Conservation (phyloP, 23 red algal species). For the Gracilaria gracilis region DNA sequence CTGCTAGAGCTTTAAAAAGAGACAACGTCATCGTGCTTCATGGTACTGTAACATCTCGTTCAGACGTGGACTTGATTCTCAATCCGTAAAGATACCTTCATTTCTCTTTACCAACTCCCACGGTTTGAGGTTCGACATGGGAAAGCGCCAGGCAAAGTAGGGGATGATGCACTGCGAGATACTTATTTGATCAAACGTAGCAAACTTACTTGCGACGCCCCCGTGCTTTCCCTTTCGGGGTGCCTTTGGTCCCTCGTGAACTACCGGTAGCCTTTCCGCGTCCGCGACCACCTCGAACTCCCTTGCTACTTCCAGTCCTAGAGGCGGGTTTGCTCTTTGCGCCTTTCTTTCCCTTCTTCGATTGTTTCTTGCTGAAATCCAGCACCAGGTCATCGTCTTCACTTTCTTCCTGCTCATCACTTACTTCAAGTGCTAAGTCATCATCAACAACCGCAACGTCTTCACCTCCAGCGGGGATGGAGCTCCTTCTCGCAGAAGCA, state of each 20-base stretch:
- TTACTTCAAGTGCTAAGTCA: conserved; percentile 24
- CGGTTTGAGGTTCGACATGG: neutral
- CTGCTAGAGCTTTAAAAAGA: too few relatives aligned
- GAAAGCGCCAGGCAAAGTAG: neutral
- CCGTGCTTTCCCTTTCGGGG: conserved; percentile 10
- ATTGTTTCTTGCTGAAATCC: conserved; percentile 40
- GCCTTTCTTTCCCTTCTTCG: conserved; percentile 28
- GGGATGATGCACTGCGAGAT: neutral
- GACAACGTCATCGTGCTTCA: too few relatives aligned
- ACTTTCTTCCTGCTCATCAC: conserved; percentile 36
- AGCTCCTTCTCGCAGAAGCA: conserved; percentile 7
- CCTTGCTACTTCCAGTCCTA: neutral
- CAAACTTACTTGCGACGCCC: conserved; percentile 5
- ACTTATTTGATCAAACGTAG: neutral
- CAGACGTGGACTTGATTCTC: too few relatives aligned
- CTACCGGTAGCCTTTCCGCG: conserved; percentile 15
- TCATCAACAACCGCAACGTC: conserved; percentile 71
- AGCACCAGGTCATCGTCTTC: conserved; percentile 45
- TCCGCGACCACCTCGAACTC: conserved; percentile 7
- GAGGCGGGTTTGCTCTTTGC: conserved; percentile 7
- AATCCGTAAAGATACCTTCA: too few relatives aligned
- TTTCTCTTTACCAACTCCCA: too few relatives aligned
- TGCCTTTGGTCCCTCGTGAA: neutral
- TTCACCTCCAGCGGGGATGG: conserved; percentile 5
- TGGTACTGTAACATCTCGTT: too few relatives aligned